A percentile compares a stretch with the other conserved stretches of the same genome.
These are phyloP conservation scores for Margaritispora aquatica DNA, from an alignment of 495 filamentous ascomycete genomes.

Conservation along the genomic window DNA sequence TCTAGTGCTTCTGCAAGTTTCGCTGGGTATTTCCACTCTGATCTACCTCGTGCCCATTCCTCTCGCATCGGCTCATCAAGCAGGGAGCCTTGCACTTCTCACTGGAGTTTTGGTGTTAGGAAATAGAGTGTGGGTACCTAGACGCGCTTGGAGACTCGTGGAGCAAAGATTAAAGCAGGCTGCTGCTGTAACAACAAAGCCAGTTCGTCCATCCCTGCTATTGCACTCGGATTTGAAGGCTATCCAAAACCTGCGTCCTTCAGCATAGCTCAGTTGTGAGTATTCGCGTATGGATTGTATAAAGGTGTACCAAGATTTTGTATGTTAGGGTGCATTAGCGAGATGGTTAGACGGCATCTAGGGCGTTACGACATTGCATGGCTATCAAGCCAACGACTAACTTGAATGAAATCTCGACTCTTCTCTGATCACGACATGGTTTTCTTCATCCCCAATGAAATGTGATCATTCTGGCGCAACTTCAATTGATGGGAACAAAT, in stretches of 20 bases:
- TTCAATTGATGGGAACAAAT: too few species aligned
- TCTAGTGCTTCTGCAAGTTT: slow-evolving; percentile 74
- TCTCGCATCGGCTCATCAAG: slow-evolving; percentile 88
- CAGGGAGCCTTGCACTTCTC: slow-evolving; percentile 78
- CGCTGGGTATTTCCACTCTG: slow-evolving; percentile 81
- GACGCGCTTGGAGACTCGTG: slow-evolving; percentile 35
- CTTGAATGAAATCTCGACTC: background rate
- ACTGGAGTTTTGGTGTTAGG: slow-evolving; percentile 76
- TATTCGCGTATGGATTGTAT: background rate
- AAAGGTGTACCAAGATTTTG: too few species aligned
- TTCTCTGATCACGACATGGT: too few species aligned
- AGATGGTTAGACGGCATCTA: too few species aligned
- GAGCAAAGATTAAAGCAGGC: slow-evolving; percentile 25
- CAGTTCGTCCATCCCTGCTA: background rate
- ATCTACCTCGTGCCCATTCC: slow-evolving; percentile 88
- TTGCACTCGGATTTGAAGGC: background rate
- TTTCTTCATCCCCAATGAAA: too few species aligned
- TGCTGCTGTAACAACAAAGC: background rate
- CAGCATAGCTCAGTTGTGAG: background rate
- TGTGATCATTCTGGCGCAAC: too few species aligned
- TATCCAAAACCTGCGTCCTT: background rate
- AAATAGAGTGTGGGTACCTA: slow-evolving; percentile 44
- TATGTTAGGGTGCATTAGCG: background rate
- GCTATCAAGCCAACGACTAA: too few species aligned
- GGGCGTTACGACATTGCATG: too few species aligned